Conservation (phyloP, 148 eudicot genomes). For the Hydrangea macrophylla region DNA sequence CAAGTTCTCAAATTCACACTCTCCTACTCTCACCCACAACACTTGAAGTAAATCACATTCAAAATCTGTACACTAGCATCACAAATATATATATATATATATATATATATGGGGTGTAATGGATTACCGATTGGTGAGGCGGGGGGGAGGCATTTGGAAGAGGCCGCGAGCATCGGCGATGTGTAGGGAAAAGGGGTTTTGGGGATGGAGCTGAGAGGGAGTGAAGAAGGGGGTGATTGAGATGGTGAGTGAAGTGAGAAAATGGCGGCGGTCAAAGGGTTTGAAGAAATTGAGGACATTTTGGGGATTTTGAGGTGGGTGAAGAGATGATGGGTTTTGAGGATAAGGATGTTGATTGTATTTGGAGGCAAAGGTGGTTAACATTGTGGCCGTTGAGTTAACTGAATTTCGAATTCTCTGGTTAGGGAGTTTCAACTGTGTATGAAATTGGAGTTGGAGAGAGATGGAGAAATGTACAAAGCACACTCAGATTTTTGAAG, state of each 20-base stretch:
- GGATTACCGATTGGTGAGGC: constrained; percentile 73
- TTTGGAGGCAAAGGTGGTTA: constrained; percentile 23
- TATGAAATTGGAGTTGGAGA: no score
- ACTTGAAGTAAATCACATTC: not conserved
- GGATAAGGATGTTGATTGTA: constrained; percentile 23
- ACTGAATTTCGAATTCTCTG: no score
- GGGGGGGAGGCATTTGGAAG: constrained; percentile 95
- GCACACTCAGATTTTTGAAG: no score
- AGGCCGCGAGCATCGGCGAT: constrained; percentile 72
- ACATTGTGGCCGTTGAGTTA: no score
- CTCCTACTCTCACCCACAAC: no score
- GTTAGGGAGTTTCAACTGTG: no score
- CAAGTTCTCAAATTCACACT: no score
- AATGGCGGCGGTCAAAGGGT: constrained; percentile 47
- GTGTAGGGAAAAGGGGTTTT: constrained; percentile 28
- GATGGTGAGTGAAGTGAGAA: constrained; percentile 56
- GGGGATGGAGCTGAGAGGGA: constrained; percentile 16
- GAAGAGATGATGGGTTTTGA: constrained; percentile 20
- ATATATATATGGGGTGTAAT: not conserved
- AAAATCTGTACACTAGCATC: not conserved
- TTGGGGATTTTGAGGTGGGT: constrained; percentile 16
- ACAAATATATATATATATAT: not conserved
- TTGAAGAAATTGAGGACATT: constrained; percentile 9
- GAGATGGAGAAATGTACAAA: no score
- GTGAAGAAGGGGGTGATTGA: constrained; percentile 40